These are phyloP conservation scores for Nitzschia putrida DNA, from an alignment of 108 stramenopile species.

Conservation along the genomic window DNA sequence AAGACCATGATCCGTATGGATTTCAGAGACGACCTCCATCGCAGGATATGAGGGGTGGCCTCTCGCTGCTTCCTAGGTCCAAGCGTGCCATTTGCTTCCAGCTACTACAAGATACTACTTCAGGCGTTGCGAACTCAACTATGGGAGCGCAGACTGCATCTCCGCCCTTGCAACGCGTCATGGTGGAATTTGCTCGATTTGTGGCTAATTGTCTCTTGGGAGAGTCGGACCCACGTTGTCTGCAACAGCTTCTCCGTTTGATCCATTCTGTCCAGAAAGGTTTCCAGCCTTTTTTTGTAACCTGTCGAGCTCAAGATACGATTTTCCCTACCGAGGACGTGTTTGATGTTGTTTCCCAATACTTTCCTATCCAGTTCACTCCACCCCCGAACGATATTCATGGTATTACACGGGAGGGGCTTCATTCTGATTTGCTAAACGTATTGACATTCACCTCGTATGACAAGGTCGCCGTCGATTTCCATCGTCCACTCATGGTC, in stretches of 20 bases:
- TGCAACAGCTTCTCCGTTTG: slow-evolving; percentile 70
- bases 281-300: slow-evolving; percentile 22
- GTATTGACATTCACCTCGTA: slow-evolving; percentile 58
- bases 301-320: slow-evolving; percentile 5
- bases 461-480: slow-evolving; percentile 20
- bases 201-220: slow-evolving; percentile 75
- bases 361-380: slow-evolving; percentile 85
- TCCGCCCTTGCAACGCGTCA: slow-evolving; percentile 22
- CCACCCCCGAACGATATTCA: slow-evolving; percentile 84
- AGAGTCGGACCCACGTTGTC: slow-evolving; percentile 88
- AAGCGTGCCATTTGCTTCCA: slow-evolving; percentile 74
- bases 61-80: slow-evolving; percentile 64
- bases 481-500: slow-evolving; percentile 58
- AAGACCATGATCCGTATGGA: slow-evolving; percentile 25
- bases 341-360: slow-evolving; percentile 85
- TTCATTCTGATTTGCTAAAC: slow-evolving; percentile 60
- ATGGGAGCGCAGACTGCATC: slow-evolving; percentile 1
- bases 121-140: slow-evolving; percentile 10
- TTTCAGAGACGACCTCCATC: slow-evolving; percentile 33
- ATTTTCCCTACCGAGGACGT: slow-evolving; percentile 63
- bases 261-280: slow-evolving; percentile 56
- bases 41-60: slow-evolving; percentile 49
- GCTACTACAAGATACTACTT: slow-evolving; percentile 50
- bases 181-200: slow-evolving; percentile 56
- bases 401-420: slow-evolving; percentile 70